Evolutionary conservation across 78 protist species (phyloP).

Genomic region (Cyanophora paradoxa): DNA sequence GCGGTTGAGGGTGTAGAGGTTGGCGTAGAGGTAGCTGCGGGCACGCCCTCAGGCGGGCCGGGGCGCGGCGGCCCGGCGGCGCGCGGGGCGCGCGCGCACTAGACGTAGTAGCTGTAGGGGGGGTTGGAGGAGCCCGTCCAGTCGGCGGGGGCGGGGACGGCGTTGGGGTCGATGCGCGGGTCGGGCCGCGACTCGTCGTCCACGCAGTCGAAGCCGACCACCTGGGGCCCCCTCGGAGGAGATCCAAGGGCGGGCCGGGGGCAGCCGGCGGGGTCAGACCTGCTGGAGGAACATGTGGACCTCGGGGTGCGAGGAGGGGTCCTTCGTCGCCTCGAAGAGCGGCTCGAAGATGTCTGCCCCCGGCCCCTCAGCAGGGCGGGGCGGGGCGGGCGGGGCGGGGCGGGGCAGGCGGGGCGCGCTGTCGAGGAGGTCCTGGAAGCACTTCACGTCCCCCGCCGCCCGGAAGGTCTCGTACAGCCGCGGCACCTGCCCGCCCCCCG

Average conservation of each 20-base stretch:
- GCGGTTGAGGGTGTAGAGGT: conserved; percentile 77
- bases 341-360: conserved; percentile 88
- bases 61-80: no score
- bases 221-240: conserved; percentile 18
- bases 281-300: conserved; percentile 47
- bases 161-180: not conserved
- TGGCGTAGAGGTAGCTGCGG: conserved; percentile 85
- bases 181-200: conserved; percentile 86
- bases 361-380: not conserved
- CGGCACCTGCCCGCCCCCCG: conserved; percentile 60
- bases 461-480: conserved; percentile 72
- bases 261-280: not conserved
- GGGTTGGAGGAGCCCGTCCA: conserved; percentile 86
- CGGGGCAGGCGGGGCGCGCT: no score
- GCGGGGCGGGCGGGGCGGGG: not conserved
- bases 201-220: conserved; percentile 93
- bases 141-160: conserved; percentile 18
- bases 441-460: conserved; percentile 24
- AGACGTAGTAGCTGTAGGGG: conserved; percentile 89
- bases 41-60: no score
- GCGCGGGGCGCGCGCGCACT: conserved; percentile 80
- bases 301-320: conserved; percentile 27
- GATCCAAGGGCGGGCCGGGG: not conserved
- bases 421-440: conserved; percentile 66
- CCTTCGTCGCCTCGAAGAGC: conserved; percentile 80